A percentile compares a stretch with the other conserved stretches of the same genome.
Evolutionary conservation across 176 grass and related monocot genomes (phyloP).

Genomic region (Dactylis glomerata): DNA sequence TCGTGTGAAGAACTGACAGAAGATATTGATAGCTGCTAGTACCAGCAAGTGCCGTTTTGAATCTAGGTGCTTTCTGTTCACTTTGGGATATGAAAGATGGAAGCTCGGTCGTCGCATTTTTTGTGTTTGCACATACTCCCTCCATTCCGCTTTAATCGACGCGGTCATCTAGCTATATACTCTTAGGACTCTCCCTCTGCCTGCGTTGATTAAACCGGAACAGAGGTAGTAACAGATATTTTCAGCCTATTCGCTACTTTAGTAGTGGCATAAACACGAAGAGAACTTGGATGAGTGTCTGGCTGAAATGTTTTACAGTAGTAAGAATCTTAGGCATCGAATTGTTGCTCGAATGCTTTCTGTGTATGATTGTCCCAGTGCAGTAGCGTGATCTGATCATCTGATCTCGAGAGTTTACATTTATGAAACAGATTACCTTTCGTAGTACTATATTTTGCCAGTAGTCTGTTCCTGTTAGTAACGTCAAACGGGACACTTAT

Average conservation of each 20-base stretch:
- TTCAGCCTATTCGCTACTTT: background rate
- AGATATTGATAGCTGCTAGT: slow-evolving; percentile 14
- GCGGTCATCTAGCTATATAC: too few relatives aligned
- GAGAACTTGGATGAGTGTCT: background rate
- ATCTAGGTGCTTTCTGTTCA: background rate
- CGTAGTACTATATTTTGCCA: background rate
- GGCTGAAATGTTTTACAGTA: background rate
- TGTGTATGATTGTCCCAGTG: background rate
- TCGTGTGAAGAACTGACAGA: slow-evolving; percentile 11
- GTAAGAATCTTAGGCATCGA: background rate
- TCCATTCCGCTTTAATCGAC: too few relatives aligned
- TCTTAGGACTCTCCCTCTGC: too few relatives aligned
- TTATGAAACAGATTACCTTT: background rate
- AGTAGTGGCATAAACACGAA: background rate
- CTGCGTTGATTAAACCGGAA: too few relatives aligned
- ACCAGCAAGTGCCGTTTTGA: slow-evolving; percentile 9
- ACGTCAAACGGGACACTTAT: too few relatives aligned
- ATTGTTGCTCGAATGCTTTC: background rate
- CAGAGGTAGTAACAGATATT: too few relatives aligned
- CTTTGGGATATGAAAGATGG: slow-evolving; percentile 7
- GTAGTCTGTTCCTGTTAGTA: background rate
- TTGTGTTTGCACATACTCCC: slow-evolving; percentile 8
- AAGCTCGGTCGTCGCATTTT: slow-evolving; percentile 11
- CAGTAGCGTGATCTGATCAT: background rate
- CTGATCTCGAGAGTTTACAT: background rate